These are phyloP conservation scores for Fusarium anguioides DNA, from an alignment of 2,329 filamentous ascomycete species.

Conservation along the genomic window DNA sequence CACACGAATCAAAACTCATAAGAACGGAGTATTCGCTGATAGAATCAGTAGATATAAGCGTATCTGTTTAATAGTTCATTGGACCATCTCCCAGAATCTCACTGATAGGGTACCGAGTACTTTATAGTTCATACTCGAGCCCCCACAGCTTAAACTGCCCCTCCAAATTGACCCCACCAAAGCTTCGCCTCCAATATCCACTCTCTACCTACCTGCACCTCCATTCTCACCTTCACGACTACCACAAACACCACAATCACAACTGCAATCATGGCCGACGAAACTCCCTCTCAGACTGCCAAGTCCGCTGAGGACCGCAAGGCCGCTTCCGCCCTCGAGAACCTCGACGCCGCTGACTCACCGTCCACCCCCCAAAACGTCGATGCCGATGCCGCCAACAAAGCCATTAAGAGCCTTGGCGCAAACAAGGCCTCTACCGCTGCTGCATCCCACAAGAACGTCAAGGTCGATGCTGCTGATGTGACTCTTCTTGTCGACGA, in stretches of 20 bases:
- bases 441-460: slow-evolving; percentile 61
- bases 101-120: too few relatives aligned
- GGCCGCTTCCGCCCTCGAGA: slow-evolving; percentile 77
- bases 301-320: slow-evolving; percentile 82
- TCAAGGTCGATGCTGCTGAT: slow-evolving; percentile 81
- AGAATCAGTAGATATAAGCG: too few relatives aligned
- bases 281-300: slow-evolving; percentile 58
- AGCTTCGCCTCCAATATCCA: slow-evolving; percentile 23
- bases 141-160: slow-evolving; percentile 15
- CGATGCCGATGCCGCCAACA: slow-evolving; percentile 75
- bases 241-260: slow-evolving; percentile 48
- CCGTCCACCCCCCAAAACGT: slow-evolving; percentile 64
- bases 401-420: slow-evolving; percentile 75
- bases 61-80: too few relatives aligned
- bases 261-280: slow-evolving; percentile 62
- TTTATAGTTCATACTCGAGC: not conserved
- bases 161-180: slow-evolving; percentile 28
- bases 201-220: slow-evolving; percentile 50
- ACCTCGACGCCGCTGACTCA: slow-evolving; percentile 67
- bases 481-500: slow-evolving; percentile 77
- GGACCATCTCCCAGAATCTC: too few relatives aligned
- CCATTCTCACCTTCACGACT: not conserved
- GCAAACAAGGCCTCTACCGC: slow-evolving; percentile 42
- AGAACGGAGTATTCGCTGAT: too few relatives aligned
- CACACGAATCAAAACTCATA: too few relatives aligned